Evolutionary conservation across 2,329 filamentous ascomycete genomes (phyloP).

Genomic region (Amesomyces nigricolor): DNA sequence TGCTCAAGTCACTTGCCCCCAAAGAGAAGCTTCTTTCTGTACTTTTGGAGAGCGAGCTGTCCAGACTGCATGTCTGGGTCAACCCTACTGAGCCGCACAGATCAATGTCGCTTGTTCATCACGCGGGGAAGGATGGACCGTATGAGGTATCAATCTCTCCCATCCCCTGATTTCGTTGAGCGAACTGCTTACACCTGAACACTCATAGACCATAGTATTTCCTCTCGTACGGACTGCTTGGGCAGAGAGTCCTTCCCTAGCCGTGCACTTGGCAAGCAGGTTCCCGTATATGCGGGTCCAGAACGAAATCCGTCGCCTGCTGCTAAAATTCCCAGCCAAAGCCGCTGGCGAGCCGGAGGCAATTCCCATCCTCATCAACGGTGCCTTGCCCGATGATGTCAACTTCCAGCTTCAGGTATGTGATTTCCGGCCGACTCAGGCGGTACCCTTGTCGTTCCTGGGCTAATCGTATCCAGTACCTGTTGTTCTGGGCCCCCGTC

Average conservation of each 20-base stretch:
- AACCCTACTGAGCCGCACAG: slow-evolving; percentile 61
- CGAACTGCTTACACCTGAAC: neutral
- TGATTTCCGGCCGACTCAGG: neutral
- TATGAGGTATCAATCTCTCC: slow-evolving; percentile 34
- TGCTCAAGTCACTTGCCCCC: slow-evolving; percentile 60
- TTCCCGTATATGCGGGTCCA: slow-evolving; percentile 71
- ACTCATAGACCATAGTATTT: slow-evolving; percentile 47
- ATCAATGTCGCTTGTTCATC: slow-evolving; percentile 35
- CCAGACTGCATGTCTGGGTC: slow-evolving; percentile 82
- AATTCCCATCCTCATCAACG: slow-evolving; percentile 73
- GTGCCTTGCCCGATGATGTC: slow-evolving; percentile 70
- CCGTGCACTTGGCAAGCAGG: slow-evolving; percentile 74
- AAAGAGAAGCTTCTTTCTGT: slow-evolving; percentile 81
- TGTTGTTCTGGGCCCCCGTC: slow-evolving; percentile 87
- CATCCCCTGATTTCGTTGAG: neutral
- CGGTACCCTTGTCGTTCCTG: neutral
- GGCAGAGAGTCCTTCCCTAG: slow-evolving; percentile 76
- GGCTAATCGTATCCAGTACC: slow-evolving; percentile 53
- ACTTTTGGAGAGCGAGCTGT: slow-evolving; percentile 78
- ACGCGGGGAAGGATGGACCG: slow-evolving; percentile 35
- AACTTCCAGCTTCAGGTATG: slow-evolving; percentile 75
- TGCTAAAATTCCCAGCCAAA: slow-evolving; percentile 79
- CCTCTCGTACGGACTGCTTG: slow-evolving; percentile 76
- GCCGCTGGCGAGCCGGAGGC: slow-evolving; percentile 77
- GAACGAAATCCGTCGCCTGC: slow-evolving; percentile 69